Evolutionary conservation across 768 basidiomycete genomes (phyloP), one percentile per base, ranked within the genome.

Genomic region (Lactarius quietus): DNA sequence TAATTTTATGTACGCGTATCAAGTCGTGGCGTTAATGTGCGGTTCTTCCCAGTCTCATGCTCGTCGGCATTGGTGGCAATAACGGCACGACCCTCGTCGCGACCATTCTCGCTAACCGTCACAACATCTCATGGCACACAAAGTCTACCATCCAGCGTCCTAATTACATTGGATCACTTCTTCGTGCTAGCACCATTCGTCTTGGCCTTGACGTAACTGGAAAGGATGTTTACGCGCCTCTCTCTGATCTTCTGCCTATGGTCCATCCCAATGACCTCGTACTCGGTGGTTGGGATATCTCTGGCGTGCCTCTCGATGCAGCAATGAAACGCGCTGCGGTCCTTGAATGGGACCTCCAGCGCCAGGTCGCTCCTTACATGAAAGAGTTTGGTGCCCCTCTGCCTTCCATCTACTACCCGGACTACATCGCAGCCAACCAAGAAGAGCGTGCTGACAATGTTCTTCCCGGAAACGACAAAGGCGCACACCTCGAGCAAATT

Each of bases 221-320:
- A 70, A 92, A 93, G 78, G 97, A 98, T 73, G 85, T 98, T 69
- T 84, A 95, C 72, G 88, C 96, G 67, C 97, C 97, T 20, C 79
- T 98, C 72, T 91, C 88, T 12, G 95, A 96, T 72, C 86, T 98
- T 67, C 84, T 97, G 51, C 95, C 95, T 56, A 97, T 96, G 93
- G 94, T 95, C 56, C 95, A 98, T 79, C 96, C 96, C 57, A 95
- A 97, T 73, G 97, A 98, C 78, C 88, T 98, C 73, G 92, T 97
- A 70, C 85, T 98, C 68, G 93, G 97, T 57, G 96, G 97, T 23
- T 99, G 96, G 97, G 97, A 99, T 73, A 98, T 99, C 73, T 97
- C 95, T 51, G 84, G 88, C 51, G 51, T 86, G 43, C 76, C 86
- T 48, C 84, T 99, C 79, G 95, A 98, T 77, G 83, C 88, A 77